Evolutionary conservation across 768 basidiomycete genomes (phyloP).

Genomic region (Pulveroboletus sp.): DNA sequence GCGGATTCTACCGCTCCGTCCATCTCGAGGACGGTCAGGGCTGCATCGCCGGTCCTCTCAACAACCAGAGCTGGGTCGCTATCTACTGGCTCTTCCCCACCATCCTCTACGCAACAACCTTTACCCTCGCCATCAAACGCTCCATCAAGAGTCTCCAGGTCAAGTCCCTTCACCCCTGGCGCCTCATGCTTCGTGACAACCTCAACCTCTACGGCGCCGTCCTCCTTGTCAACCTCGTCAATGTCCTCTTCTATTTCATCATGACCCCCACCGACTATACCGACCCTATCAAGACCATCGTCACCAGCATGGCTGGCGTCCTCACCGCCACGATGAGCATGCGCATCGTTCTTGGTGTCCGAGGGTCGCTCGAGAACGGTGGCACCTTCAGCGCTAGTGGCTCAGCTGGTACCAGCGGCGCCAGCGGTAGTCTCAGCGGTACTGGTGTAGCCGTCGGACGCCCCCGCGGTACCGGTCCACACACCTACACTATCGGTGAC

Average conservation of each 20-base stretch:
- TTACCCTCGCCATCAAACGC: constrained; percentile 21
- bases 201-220: constrained; percentile 83
- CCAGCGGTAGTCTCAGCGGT: constrained; percentile 38
- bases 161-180: constrained; percentile 67
- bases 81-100: constrained; percentile 84
- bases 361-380: constrained; percentile 68
- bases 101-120: constrained; percentile 46
- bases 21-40: constrained; percentile 72
- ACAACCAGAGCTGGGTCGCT: constrained; percentile 65
- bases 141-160: constrained; percentile 22
- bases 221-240: constrained; percentile 75
- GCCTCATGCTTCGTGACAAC: constrained; percentile 86
- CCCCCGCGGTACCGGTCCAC: constrained; percentile 27
- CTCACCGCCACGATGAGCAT: constrained; percentile 86
- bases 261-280: constrained; percentile 54
- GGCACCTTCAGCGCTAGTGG: constrained; percentile 64
- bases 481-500: constrained; percentile 42
- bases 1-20: constrained; percentile 80
- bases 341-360: constrained; percentile 79
- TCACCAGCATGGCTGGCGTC: constrained; percentile 82
- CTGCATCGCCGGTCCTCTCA: constrained; percentile 79
- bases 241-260: constrained; percentile 86
- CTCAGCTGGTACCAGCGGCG: constrained; percentile 42
- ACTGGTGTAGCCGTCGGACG: constrained; percentile 13
- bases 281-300: constrained; percentile 78